Evolutionary conservation across 2,329 filamentous ascomycete genomes (phyloP), one percentile per base, ranked within the genome.

Genomic region (Epichloe elymi): DNA sequence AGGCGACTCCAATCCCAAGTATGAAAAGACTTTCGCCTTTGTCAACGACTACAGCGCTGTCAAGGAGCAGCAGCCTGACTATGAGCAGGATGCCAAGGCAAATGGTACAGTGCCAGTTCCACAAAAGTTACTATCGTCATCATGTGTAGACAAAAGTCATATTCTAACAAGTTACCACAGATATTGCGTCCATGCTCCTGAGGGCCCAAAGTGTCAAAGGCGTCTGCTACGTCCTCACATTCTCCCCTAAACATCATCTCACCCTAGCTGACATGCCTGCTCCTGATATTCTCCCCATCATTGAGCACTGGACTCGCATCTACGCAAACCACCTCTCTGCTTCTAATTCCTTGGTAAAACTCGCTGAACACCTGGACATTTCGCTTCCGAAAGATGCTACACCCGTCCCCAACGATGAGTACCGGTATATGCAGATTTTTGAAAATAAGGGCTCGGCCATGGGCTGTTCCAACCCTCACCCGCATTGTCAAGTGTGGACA

Each of bases 351-450:
- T 77, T 90, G 6, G 74, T 57, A 0, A 55, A 64, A 17, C 58
- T 64, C 4, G 67, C 70, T 2, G 70, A 70, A 1, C 60, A 65
- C 19, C 65, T 73, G 5, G 59, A 67, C 5, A 63, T 76, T 7
- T 64, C 67, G 2, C 60, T 73, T 63, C 46, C 60, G 35, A 64
- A 56, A 17, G 65, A 68, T 5, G 62, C 62, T 12, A 63, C 65
- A 10, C 67, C 67, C 5, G 43, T 59, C 1, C 84, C 88, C 4
- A 80, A 76, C 48, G 78, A 86, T 49, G 88, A 95, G 68, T 88
- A 95, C 61, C 81, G 86, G 50, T 97, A 95, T 70, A 96, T 98
- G 90, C 93, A 98, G 65, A 97, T 98, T 57, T 98, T 98, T 56
- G 93, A 98, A 71, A 98, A 98, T 74, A 98, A 98, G 70, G 93